Evolutionary conservation across 371 early-diverging fungal genomes (phyloP), one percentile per base, ranked within the genome.

Genomic region (Mucor velutinosus): DNA sequence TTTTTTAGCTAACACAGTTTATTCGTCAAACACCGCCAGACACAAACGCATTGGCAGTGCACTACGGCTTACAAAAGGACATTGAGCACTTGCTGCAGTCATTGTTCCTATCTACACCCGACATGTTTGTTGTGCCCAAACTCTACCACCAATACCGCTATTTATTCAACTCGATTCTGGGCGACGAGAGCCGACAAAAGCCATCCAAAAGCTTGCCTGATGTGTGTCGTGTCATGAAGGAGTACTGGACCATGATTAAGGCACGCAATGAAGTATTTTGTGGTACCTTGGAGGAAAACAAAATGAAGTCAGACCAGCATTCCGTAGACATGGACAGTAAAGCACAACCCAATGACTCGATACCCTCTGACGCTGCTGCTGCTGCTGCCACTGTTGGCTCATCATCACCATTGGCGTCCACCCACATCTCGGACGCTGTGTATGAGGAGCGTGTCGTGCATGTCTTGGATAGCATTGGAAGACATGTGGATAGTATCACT

Each of bases 111-210:
- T 87, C 90, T 0, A 82, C 84, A 6, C 90, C 90, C 5, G 90
- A 89, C 35, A 84, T 87, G 79, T 89, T 89, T 82, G 87, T 89
- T 11, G 77, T 85, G 61, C 90, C 90, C 19, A 85, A 83, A 29
- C 55, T 82, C 23, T 82, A 80, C 57, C 77, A 80, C 69, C 84
- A 76, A 51, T 78, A 84, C 63, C 79, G 68, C 21, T 76, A 64
- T 58, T 66, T 73, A 51, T 79, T 74, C 61, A 81, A 74, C 58
- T 39, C 19, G 2, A 76, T 80, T 29, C 69, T 84, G 17, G 77
- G 75, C n/a, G 76, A 74, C 25, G 69, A 74, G 0, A 45, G 14
- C 25, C 66, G 51, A 10, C 53, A 60, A 58, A 68, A 64, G 33
- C 51, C 58, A 11, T 30, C 56, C 8, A 64, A 66, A 14, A 55